Base-by-base conservation (phyloP, 129 eudicot genomes). In the Lactuca sativa region DNA sequence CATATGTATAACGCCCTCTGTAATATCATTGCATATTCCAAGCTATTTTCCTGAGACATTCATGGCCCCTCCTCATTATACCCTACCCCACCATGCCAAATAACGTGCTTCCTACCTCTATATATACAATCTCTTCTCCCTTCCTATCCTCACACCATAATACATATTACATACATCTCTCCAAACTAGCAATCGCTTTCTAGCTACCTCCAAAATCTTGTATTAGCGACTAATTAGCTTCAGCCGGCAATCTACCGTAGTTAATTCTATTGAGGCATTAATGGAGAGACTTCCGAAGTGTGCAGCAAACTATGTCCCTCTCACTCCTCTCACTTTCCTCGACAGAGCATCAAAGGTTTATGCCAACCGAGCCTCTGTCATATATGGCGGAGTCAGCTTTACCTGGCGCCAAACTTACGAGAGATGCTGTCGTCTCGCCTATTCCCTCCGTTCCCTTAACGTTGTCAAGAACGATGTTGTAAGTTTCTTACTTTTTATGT, bases 281-380 rank as follows among this genome's bases (percentile, higher is more conserved):
- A 89, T 89, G 96, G 84, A 89, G 2, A 77, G 17, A 16, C 82
- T 89, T 52, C 68, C 86, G 6, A 90, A 86, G 57, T 82, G 90
- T 66, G 74, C 70, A 15, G 90, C 95, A 72, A 90, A 90, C 60
- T 90, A 84, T 74, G 90, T 80, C 40, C 82, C 93, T 34, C 85
- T 86, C 4, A 86, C 90, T 72, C 96, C 96, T 51, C 70, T 90
- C 55, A 86, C 88, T 12, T 90, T 90, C 77, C 16, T 86, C 47
- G 86, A 86, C 18, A 86, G 96, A 65, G 96, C 95, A 4, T 65
- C 95, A 15, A 64, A 7, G 77, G 80, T 78, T 70, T 90, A 90
- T 55, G 64, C 83, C 5, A 74, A 84, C 44, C 88, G 90, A 0
- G 67, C 85, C 56, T 90, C 96, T 0, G 61, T 90, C 12, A 76